These are phyloP conservation scores for Incumbomyces lentus DNA, from an alignment of 2,329 filamentous ascomycete species.

Conservation along the genomic window DNA sequence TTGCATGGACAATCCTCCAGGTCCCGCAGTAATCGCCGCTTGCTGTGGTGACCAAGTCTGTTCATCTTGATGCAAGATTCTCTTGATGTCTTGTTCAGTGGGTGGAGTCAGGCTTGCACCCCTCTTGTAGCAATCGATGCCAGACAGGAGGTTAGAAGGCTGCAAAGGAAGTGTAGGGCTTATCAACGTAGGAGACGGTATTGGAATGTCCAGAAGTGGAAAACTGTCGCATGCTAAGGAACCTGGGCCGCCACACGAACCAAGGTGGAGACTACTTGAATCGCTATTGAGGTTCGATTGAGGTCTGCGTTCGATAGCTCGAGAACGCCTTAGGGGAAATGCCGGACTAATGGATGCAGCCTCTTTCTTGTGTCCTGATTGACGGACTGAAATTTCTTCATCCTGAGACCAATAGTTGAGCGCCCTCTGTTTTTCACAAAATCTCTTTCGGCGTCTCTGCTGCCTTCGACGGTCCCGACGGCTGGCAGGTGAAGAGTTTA, in stretches of 20 bases:
- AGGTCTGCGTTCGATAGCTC: neutral
- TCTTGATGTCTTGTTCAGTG: neutral
- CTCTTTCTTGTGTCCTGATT: too few relatives aligned
- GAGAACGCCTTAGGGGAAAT: neutral
- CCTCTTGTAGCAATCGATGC: neutral
- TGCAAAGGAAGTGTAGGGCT: neutral
- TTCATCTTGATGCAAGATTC: neutral
- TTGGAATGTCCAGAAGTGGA: neutral
- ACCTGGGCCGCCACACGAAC: too few relatives aligned
- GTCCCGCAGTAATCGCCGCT: neutral
- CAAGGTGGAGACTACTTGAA: too few relatives aligned
- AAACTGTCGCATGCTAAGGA: neutral
- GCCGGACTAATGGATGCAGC: too few relatives aligned
- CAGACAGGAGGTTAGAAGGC: neutral
- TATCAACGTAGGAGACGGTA: neutral
- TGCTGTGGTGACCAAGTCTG: slow-evolving; percentile 1
- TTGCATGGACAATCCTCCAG: neutral
- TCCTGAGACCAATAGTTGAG: neutral
- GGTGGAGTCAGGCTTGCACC: neutral
- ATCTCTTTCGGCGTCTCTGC: neutral
- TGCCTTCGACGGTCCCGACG: slow-evolving; percentile 2
- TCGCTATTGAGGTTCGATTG: too few relatives aligned
- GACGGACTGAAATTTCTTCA: too few relatives aligned
- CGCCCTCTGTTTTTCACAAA: neutral
- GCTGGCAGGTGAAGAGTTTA: neutral